Evolutionary conservation across 2,329 filamentous ascomycete genomes (phyloP).

Genomic region (Beauveria bassiana): DNA sequence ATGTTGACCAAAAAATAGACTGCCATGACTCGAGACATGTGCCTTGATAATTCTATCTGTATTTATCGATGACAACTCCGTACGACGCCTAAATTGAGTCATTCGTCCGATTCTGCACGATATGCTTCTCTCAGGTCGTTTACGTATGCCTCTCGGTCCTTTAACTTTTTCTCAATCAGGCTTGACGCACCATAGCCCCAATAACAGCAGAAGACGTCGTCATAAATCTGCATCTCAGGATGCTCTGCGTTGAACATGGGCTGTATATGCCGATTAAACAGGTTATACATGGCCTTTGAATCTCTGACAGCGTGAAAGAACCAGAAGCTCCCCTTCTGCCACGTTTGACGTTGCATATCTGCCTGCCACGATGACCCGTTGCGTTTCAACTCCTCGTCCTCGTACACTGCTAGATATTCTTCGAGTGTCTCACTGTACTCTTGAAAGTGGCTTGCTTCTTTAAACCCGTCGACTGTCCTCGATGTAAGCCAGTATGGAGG

Average conservation of each 20-base stretch:
- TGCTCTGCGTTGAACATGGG: constrained; percentile 14
- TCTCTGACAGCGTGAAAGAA: constrained; percentile 16
- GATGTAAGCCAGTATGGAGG: constrained; percentile 23
- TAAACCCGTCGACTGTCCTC: constrained; percentile 9
- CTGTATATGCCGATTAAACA: constrained; percentile 16
- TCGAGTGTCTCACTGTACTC: not conserved
- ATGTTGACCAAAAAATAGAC: no score
- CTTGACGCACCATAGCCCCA: not conserved
- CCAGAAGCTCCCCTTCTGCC: constrained; percentile 13
- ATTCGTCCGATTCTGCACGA: not conserved
- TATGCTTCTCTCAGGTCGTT: not conserved
- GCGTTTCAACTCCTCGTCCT: constrained; percentile 12
- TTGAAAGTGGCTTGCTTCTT: not conserved
- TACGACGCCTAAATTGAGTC: not conserved
- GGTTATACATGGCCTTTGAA: constrained; percentile 16
- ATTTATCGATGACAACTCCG: no score
- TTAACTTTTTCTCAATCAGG: not conserved
- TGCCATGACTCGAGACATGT: no score
- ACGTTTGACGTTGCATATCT: constrained; percentile 2
- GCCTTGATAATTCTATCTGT: no score
- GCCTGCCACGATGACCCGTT: not conserved
- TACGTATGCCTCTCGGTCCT: not conserved
- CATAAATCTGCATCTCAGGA: constrained; percentile 10
- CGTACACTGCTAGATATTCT: constrained; percentile 12
- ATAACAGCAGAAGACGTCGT: not conserved